Percentiles rank a stretch among this genome's conserved stretches.
These are phyloP conservation scores for Marasmius oreades DNA, from an alignment of 1,284 basidiomycete genomes.

Conservation along the genomic window DNA sequence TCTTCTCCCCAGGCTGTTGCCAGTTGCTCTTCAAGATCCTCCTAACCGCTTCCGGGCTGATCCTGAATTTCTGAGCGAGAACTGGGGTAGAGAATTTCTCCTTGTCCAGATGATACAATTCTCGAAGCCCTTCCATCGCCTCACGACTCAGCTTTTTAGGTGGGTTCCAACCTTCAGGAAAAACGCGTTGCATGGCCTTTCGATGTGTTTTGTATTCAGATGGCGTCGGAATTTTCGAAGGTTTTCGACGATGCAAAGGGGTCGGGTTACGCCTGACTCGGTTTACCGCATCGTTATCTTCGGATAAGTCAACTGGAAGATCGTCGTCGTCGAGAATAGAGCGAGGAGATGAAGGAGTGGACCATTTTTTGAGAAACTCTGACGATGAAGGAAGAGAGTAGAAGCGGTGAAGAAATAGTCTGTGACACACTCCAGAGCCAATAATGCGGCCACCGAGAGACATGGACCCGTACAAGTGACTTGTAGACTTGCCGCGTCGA, in stretches of 20 bases:
- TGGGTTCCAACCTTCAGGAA: slow-evolving; percentile 82
- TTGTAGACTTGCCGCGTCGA: not conserved
- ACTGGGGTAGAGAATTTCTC: slow-evolving; percentile 65
- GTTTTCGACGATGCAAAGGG: slow-evolving; percentile 38
- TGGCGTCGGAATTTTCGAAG: slow-evolving; percentile 47
- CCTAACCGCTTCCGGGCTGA: slow-evolving; percentile 84
- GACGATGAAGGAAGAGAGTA: slow-evolving; percentile 8
- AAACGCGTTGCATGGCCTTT: slow-evolving; percentile 51
- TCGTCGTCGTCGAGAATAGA: slow-evolving; percentile 51
- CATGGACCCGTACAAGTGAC: not conserved
- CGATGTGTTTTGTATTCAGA: slow-evolving; percentile 53
- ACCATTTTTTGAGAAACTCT: slow-evolving; percentile 12
- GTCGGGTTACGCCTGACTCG: slow-evolving; percentile 33
- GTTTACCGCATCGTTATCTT: slow-evolving; percentile 49
- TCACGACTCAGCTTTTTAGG: slow-evolving; percentile 86
- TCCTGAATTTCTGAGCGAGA: slow-evolving; percentile 76
- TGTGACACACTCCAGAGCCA: slow-evolving; percentile 1
- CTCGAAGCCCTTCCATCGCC: slow-evolving; percentile 84
- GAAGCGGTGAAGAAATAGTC: slow-evolving; percentile 2
- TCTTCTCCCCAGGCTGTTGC: slow-evolving; percentile 60
- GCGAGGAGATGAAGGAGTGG: slow-evolving; percentile 18
- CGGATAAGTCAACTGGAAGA: slow-evolving; percentile 45
- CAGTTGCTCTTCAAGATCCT: slow-evolving; percentile 83
- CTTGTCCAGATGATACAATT: slow-evolving; percentile 70
- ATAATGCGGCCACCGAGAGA: not conserved